Evolutionary conservation across 495 filamentous ascomycete genomes (phyloP).

Genomic region (Xylaria palmicola): DNA sequence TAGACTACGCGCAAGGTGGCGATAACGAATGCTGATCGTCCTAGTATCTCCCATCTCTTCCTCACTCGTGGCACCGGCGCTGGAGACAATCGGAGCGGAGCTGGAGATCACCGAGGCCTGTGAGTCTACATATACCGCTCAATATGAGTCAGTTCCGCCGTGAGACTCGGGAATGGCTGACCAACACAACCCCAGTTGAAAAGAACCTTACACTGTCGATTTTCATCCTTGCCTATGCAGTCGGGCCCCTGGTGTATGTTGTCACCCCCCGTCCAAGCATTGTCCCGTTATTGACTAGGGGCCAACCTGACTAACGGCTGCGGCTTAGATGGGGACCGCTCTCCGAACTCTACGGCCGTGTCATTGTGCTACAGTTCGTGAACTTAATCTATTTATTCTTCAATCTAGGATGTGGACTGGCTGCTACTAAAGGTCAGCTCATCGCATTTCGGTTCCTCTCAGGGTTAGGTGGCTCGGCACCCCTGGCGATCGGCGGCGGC

Average conservation of each 20-base stretch:
- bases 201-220: slow-evolving; percentile 64
- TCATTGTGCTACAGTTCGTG: slow-evolving; percentile 50
- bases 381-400: slow-evolving; percentile 59
- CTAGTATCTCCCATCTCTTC: slow-evolving; percentile 58
- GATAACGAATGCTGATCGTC: not conserved
- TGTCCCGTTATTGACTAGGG: no score
- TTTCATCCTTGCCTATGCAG: slow-evolving; percentile 73
- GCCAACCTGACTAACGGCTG: not conserved
- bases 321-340: slow-evolving; percentile 58
- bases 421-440: slow-evolving; percentile 52
- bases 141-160: not conserved
- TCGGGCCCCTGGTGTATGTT: slow-evolving; percentile 27
- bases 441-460: slow-evolving; percentile 58
- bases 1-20: not conserved
- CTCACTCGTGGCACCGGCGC: slow-evolving; percentile 71
- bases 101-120: slow-evolving; percentile 55
- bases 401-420: slow-evolving; percentile 57
- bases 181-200: slow-evolving; percentile 35
- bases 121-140: slow-evolving; percentile 17
- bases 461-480: slow-evolving; percentile 53
- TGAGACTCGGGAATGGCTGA: not conserved
- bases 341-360: slow-evolving; percentile 63
- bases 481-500: slow-evolving; percentile 57
- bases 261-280: no score
- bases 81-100: slow-evolving; percentile 55